Base-by-base conservation (phyloP, 257 asterid genomes). In the Jacaranda copaia region DNA sequence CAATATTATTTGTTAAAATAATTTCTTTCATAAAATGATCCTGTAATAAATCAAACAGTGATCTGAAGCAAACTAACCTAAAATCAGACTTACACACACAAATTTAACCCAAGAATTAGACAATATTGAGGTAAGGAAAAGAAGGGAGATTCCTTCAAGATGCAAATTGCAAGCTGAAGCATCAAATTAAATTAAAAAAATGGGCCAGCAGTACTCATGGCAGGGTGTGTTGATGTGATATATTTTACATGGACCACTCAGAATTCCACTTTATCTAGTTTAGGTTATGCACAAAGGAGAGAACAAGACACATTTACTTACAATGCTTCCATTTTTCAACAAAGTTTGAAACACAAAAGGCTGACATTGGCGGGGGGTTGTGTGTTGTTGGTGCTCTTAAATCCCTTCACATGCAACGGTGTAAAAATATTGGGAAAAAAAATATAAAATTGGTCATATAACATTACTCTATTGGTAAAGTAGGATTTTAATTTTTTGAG, bases 321-420 rank as follows among this genome's bases (percentile, higher is more conserved):
- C 32, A 71, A 69, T 62, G 6, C 59, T 84, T 83, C 91, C 81
- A 83, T 84, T 85, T 84, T 40, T 80, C 81, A 76, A 81, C 87
- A 77, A 86, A 79, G 36, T 75, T 82, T 70, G 51, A 81, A 72
- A 68, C 49, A 20, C 20, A 73, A 25, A 84, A 81, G 71, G 82
- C 92, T 87, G 88, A 8, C 90, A 74, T 51, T 81, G 32, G 32
- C 60, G 61, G 62, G 86, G 81, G 88, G 83, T 72, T 58, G 63
- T 58, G n/a, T 60, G 53, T 62, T 55, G 70, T 46, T 53, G 51
- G 80, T 78, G 9, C 20, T 10, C 32, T 8, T 67, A 45, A 81
- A 15, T 6, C n/a, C 6, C 75, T 60, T 86, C 89, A 85, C 83
- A 79, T 85, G 88, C 90, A 56, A 55, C 68, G 59, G 20, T 75